A percentile compares a stretch with the other conserved stretches of the same genome.
phyloP scores from a whole-genome alignment of 2,329 filamentous ascomycete species.

The Aspergillus uvarum region DNA sequence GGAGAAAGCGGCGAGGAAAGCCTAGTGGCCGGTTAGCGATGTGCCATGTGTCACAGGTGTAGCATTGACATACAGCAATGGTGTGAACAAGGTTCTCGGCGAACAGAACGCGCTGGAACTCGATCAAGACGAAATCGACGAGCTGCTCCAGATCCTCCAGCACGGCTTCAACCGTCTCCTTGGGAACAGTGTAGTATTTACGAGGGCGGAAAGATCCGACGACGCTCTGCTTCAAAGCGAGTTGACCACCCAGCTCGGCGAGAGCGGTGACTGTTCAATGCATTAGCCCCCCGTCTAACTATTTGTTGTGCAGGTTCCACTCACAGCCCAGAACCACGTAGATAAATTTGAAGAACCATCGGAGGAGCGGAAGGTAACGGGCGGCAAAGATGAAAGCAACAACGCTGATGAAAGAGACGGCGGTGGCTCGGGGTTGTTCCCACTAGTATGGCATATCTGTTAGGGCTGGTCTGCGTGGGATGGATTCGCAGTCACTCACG shows the following conservation, averaged over 20 bases:
- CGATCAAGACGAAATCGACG: constrained; percentile 67
- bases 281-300: constrained; percentile 19
- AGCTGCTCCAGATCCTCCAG: constrained; percentile 64
- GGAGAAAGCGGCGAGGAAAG: constrained; percentile 58
- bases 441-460: constrained; percentile 44
- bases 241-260: constrained; percentile 57
- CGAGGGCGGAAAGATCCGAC: constrained; percentile 61
- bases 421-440: constrained; percentile 65
- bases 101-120: constrained; percentile 65
- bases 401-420: constrained; percentile 57
- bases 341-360: constrained; percentile 60
- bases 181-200: constrained; percentile 66
- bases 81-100: constrained; percentile 65
- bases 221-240: constrained; percentile 58
- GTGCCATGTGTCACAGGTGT: not conserved
- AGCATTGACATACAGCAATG: constrained; percentile 51
- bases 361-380: constrained; percentile 62
- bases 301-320: constrained; percentile 22
- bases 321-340: constrained; percentile 60
- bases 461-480: not conserved
- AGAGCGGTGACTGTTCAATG: constrained; percentile 52
- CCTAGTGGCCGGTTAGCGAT: constrained; percentile 39
- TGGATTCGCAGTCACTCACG: constrained; percentile 41
- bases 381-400: constrained; percentile 61
- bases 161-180: constrained; percentile 61